Evolutionary conservation across 495 filamentous ascomycete genomes (phyloP).

Genomic region (Melanomma pulvis-pyrius): DNA sequence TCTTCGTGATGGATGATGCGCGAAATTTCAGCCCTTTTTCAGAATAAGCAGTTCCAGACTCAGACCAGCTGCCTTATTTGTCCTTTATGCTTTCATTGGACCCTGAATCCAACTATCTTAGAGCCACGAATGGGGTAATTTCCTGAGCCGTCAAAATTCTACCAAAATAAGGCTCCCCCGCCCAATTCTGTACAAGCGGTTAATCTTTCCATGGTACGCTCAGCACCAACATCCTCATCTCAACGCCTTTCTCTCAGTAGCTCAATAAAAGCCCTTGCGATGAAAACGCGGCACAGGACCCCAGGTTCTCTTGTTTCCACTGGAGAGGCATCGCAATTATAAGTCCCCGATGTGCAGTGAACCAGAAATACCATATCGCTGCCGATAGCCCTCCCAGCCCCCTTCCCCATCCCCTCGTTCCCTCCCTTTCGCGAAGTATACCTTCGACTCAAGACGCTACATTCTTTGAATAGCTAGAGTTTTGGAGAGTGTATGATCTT

Average conservation of each 20-base stretch:
- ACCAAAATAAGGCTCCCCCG: neutral
- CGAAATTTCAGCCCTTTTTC: neutral
- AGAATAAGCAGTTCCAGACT: no score
- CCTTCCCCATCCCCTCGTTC: neutral
- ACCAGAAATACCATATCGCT: neutral
- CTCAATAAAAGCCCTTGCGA: neutral
- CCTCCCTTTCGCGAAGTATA: no score
- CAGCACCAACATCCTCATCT: neutral
- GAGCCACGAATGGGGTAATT: no score
- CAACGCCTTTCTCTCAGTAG: neutral
- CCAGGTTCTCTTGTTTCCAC: neutral
- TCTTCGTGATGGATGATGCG: neutral
- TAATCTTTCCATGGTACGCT: neutral
- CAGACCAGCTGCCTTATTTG: neutral
- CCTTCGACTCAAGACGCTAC: no score
- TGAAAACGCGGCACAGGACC: neutral
- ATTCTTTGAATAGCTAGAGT: no score
- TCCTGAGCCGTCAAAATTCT: no score
- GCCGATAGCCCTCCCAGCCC: neutral
- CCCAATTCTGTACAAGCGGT: neutral
- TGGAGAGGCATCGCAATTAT: neutral
- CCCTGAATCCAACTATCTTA: no score
- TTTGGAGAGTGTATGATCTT: no score
- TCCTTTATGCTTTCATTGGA: neutral
- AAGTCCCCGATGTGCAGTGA: neutral